These are phyloP conservation scores for Aspergillus oerlinghausenensis DNA, from an alignment of 2,329 filamentous ascomycete species.

Conservation along the genomic window DNA sequence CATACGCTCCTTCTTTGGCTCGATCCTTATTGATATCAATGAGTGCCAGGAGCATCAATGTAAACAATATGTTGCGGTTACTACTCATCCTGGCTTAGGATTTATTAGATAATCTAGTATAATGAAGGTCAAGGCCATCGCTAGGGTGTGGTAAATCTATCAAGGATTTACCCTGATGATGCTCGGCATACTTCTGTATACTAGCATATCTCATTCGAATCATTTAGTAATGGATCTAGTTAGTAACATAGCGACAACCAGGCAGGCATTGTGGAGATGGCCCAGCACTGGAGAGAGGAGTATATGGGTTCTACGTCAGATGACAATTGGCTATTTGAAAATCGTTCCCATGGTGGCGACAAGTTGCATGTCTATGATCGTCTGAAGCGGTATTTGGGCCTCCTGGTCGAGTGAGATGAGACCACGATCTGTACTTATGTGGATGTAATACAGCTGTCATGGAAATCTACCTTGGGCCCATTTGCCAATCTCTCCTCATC, in stretches of 20 bases:
- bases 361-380: too few species aligned
- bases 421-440: too few species aligned
- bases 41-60: not conserved
- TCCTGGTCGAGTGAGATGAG: too few species aligned
- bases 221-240: not conserved
- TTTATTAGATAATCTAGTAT: not conserved
- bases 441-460: too few species aligned
- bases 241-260: not conserved
- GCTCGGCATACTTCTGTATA: too few species aligned
- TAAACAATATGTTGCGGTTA: not conserved
- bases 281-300: not conserved
- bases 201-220: too few species aligned
- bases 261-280: not conserved
- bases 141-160: not conserved
- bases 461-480: too few species aligned
- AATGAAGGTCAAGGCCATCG: not conserved
- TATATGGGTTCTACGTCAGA: not conserved
- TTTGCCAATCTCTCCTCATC: too few species aligned
- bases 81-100: not conserved
- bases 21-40: not conserved
- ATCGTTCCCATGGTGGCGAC: not conserved
- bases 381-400: too few species aligned
- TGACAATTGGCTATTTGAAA: slow-evolving; percentile 1
- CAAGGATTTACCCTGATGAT: too few species aligned
- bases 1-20: not conserved